These are phyloP conservation scores for Fusarium sp. DNA, from an alignment of 2,329 filamentous ascomycete species.

Conservation along the genomic window DNA sequence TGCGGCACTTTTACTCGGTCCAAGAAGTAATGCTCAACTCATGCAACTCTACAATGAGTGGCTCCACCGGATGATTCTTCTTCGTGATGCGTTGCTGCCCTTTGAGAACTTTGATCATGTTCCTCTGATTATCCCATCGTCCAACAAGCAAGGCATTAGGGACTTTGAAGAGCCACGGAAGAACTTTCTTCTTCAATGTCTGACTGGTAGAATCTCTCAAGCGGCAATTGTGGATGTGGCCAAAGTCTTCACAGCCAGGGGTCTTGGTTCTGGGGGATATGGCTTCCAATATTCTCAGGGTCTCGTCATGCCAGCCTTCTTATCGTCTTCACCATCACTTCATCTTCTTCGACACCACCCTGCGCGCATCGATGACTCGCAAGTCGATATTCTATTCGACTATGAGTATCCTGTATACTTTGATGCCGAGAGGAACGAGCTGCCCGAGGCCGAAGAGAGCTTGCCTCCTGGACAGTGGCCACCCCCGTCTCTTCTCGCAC, in stretches of 20 bases:
- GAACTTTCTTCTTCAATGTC: background rate
- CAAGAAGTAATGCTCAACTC: background rate
- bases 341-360: background rate
- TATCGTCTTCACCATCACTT: background rate
- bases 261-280: background rate
- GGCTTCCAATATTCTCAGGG: background rate
- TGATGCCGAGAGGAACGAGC: background rate
- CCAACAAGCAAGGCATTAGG: background rate
- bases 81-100: background rate
- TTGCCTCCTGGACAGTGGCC: background rate
- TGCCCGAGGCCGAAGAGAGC: background rate
- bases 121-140: background rate
- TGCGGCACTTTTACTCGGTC: background rate
- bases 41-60: background rate
- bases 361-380: background rate
- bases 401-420: background rate
- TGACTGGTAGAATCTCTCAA: background rate
- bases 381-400: background rate
- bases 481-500: background rate
- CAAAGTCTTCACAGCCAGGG: background rate
- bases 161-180: background rate
- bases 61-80: background rate
- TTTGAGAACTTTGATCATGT: background rate
- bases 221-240: background rate
- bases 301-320: background rate